Conservation (phyloP, 1,284 basidiomycete genomes). For the Cutaneotrichosporon cyanovorans region DNA sequence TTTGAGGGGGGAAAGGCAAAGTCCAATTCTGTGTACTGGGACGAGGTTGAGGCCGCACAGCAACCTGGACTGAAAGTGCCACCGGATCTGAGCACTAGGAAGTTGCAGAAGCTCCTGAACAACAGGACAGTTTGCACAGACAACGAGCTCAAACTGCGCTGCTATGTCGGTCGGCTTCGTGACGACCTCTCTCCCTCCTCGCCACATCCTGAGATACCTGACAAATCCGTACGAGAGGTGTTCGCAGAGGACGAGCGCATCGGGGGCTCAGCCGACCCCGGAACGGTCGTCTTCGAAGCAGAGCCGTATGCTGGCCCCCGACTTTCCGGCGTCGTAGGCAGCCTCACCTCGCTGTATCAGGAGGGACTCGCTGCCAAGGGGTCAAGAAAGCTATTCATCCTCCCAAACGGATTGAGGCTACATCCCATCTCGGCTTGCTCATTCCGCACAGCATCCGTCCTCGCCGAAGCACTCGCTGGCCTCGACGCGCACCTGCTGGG, state of each 20-base stretch:
- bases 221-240: too few species aligned
- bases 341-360: too few species aligned
- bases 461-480: slow-evolving; percentile 20
- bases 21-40: slow-evolving; percentile 25
- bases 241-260: too few species aligned
- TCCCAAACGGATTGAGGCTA: background rate
- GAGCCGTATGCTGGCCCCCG: too few species aligned
- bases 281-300: too few species aligned
- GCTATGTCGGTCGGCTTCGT: slow-evolving; percentile 13
- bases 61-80: slow-evolving; percentile 21
- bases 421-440: slow-evolving; percentile 26
- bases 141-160: slow-evolving; percentile 9
- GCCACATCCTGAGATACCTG: too few species aligned
- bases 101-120: too few species aligned
- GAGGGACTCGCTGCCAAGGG: too few species aligned
- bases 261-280: too few species aligned
- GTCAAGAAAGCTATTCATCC: too few species aligned
- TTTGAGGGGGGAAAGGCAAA: background rate
- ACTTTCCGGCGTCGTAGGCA: too few species aligned
- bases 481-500: slow-evolving; percentile 29
- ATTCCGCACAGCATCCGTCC: slow-evolving; percentile 19
- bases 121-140: background rate
- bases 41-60: slow-evolving; percentile 23
- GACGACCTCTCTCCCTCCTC: slow-evolving; percentile 14
- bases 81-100: slow-evolving; percentile 18